Base-by-base conservation (phyloP, 148 eudicot species). In the Nyssa sinensis region DNA sequence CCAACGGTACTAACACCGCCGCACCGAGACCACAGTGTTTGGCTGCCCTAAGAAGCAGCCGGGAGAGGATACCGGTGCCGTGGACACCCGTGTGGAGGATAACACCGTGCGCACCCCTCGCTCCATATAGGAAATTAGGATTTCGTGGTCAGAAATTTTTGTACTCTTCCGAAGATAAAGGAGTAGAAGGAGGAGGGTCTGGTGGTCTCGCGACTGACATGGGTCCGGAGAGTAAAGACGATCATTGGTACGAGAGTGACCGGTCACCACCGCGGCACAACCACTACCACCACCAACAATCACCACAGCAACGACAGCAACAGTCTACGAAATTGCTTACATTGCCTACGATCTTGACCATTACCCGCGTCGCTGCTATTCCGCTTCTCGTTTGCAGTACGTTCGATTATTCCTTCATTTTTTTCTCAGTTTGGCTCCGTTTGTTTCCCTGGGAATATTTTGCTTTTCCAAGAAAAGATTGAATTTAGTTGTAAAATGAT, bases 351-450 rank as follows among this genome's bases (percentile, higher is more conserved):
- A 66, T 92, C 29, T 74, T 95, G 73, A 95, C 97, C 32, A 89
- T 95, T 24, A 93, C 90, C 49, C 96, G 99, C 58, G 99, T 95
- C 33, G 93, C 86, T 19, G 88, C 97, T 2, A 81, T 95, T 14
- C 99, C 97, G 23, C 67, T 89, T 63, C 87, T 95, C 71, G 88
- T 95, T 64, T 78, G 74, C 62, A 89, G 99, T 95, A 86, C 73
- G 97, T 61, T 44, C 31, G 39, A 29, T 19, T 35, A 12, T 31
- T 32, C 51, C n/a, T n/a, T n/a, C 41, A 39, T 2, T 21, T n/a
- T 28, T 29, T n/a, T n/a, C 16, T 8, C 21, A 5, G 25, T 6
- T 57, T 65, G n/a, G n/a, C 21, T 71, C 37, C 9, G 65, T 64
- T 55, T 39, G 13, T 5, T 28, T 17, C 13, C 57, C 58, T 19